These are phyloP conservation scores for Trichomonascaceae sp. DNA, from an alignment of 1,139 yeast species.

Conservation along the genomic window DNA sequence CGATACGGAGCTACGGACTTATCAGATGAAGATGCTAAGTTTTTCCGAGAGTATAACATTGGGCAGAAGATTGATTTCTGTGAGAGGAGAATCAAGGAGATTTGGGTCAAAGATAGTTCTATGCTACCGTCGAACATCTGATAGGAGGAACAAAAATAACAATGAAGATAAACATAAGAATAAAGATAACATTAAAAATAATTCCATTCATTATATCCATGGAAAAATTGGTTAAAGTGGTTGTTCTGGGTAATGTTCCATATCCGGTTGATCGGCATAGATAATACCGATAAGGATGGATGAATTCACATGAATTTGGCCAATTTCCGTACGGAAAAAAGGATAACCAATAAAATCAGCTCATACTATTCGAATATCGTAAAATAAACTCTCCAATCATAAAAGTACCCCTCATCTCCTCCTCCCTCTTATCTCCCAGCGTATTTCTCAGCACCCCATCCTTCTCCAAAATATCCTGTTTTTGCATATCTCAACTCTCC, in stretches of 20 bases:
- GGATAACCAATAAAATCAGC: no score
- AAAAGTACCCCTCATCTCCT: not conserved
- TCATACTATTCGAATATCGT: no score
- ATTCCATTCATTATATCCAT: no score
- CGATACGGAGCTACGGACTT: not conserved
- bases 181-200: not conserved
- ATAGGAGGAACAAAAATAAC: not conserved
- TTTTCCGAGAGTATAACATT: slow-evolving; percentile 3
- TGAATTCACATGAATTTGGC: no score
- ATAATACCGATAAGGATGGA: not conserved
- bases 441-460: not conserved
- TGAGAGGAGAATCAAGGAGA: slow-evolving; percentile 7
- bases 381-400: no score
- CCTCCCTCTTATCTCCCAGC: not conserved
- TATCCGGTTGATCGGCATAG: not conserved
- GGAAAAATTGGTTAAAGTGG: no score
- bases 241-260: no score
- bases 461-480: not conserved
- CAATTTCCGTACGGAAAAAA: no score
- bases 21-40: not conserved
- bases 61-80: slow-evolving; percentile 7
- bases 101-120: slow-evolving; percentile 3
- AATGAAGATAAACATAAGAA: not conserved
- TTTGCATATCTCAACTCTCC: not conserved
- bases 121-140: not conserved